Base-by-base conservation (phyloP, 1,139 yeast species). In the Debaryomycetaceae sp. region DNA sequence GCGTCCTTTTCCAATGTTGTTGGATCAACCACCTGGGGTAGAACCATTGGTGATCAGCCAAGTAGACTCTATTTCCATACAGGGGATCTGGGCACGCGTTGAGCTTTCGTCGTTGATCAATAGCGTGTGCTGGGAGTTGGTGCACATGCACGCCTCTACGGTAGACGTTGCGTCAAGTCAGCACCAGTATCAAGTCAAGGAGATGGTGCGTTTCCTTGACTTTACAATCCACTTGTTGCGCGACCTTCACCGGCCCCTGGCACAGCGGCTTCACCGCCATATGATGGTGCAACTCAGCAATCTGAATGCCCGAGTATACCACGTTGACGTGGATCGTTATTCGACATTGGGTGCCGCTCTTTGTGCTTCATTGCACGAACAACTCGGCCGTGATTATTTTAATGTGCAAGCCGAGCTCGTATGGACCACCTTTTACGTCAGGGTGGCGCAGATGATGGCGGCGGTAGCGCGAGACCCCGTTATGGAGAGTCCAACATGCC, bases 341-440 rank as follows among this genome's bases (percentile, higher is more conserved):
- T 31, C 29, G 9, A 33, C 44, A 1, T 34, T 56, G 11, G 58
- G 61, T 3, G 55, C 54, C 28, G 41, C 51, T 5, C 37, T 55
- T 4, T 36, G 48, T 3, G 13, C 35, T n/a, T 34, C 54, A 6
- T 35, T 51, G 5, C 29, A 43, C 13, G 53, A 43, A 10, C 20
- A 30, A n/a, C 27, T 42, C 8, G 40, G 38, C 17, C 32, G 45
- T 17, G 29, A 27, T 2, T 9, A 5, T 3, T 44, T 39, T 28
- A 16, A 42, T 15, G 21, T 37, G 4, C 44, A 41, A 17, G 22
- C 25, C 21, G 48, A 47, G 27, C 24, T 28, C 3, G 28, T 38
- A 4, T 49, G 48, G 37, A 39, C 37, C 18, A 36, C 34, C 10
- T 50, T 50, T 25, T 36, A 44, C 25, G 36, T 51, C 4, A 40